Conservation (phyloP, 768 basidiomycete genomes). For the Punctularia strigosozonata region DNA sequence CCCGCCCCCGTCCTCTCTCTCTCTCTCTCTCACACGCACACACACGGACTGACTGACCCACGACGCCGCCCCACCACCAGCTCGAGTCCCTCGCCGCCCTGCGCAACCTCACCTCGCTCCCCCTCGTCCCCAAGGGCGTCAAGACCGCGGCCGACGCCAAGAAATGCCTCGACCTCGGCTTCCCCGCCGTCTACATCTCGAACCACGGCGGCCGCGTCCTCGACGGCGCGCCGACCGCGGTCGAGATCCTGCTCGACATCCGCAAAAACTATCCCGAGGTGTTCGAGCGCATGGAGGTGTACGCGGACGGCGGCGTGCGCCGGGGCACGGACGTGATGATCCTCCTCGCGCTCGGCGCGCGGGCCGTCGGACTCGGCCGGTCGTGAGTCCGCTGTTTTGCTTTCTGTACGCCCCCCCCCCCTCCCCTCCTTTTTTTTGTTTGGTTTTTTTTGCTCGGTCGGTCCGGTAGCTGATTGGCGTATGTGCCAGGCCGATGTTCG, state of each 20-base stretch:
- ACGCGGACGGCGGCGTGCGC: slow-evolving; percentile 33
- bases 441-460: no score
- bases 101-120: slow-evolving; percentile 17
- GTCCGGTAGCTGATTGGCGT: neutral
- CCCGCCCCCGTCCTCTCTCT: neutral
- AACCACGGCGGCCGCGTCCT: slow-evolving; percentile 29
- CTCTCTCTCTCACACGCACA: no score
- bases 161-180: slow-evolving; percentile 23
- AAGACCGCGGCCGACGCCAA: slow-evolving; percentile 21
- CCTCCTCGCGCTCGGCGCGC: slow-evolving; percentile 28
- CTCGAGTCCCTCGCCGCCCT: slow-evolving; percentile 10
- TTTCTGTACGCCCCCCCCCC: neutral
- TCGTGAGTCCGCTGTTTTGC: slow-evolving; percentile 5
- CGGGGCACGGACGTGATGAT: slow-evolving; percentile 33
- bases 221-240: slow-evolving; percentile 24
- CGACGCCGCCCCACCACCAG: no score
- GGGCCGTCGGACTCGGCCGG: slow-evolving; percentile 28
- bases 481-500: slow-evolving; percentile 21
- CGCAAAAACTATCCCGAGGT: slow-evolving; percentile 25
- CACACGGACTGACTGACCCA: no score
- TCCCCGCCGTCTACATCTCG: slow-evolving; percentile 26
- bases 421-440: no score
- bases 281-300: slow-evolving; percentile 28
- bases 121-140: slow-evolving; percentile 19
- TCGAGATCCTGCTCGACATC: slow-evolving; percentile 28